phyloP scores from a whole-genome alignment of 805 yeast genomes.

The Pichia kluyveri region DNA sequence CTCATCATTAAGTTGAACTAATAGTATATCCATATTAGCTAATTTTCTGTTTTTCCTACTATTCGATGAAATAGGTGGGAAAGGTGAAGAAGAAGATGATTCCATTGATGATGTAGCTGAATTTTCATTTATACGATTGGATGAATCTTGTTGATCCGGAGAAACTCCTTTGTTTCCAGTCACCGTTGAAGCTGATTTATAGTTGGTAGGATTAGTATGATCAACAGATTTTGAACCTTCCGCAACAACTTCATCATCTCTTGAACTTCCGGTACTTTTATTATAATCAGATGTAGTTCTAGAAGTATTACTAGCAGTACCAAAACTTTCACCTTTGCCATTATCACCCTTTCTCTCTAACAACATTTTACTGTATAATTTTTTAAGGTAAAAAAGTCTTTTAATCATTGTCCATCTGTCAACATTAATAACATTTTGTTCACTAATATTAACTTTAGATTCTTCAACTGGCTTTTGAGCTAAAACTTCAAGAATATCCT shows the following conservation, averaged over 20 bases:
- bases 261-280: background rate
- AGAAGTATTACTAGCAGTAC: background rate
- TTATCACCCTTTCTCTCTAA: conserved; percentile 2
- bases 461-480: conserved; percentile 30
- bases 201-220: no score
- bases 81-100: background rate
- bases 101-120: conserved; percentile 7
- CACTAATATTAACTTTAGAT: conserved; percentile 14
- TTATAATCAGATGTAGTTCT: background rate
- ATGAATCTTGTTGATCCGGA: no score
- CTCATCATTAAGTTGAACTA: conserved; percentile 33
- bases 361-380: conserved; percentile 42
- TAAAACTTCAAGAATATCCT: conserved; percentile 49
- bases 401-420: conserved; percentile 69
- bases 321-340: background rate
- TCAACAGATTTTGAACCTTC: no score
- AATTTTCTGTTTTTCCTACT: background rate
- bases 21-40: conserved; percentile 12
- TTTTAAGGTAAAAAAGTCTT: conserved; percentile 60
- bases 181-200: no score
- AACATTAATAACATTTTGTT: conserved; percentile 26
- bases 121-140: background rate
- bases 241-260: background rate
- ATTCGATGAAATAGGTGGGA: background rate
- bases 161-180: no score